Base-by-base conservation (phyloP, 1,139 yeast species). In the Suhomyces panamericanus region DNA sequence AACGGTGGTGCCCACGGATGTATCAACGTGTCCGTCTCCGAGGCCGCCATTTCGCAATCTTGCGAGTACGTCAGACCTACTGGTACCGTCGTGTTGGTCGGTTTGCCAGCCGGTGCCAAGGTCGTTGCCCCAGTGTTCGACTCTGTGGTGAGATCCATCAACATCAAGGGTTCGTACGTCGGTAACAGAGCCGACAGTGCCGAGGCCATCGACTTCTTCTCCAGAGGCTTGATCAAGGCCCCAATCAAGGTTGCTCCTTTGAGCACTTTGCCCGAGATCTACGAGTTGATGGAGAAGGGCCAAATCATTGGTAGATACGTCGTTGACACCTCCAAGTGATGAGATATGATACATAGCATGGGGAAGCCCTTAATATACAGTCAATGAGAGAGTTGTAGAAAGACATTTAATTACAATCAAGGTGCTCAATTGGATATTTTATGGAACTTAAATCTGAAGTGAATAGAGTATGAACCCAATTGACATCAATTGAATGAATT, bases 81-180 rank as follows among this genome's bases (percentile, higher is more conserved):
- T 48, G 95, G 95, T 64, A 81, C 87, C 52, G 86, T 85, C 60
- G 93, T 87, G 43, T 73, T 85, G 58, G 93, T 87, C 55, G 95
- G 95, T 56, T 74, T 87, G 59, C 95, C 95, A 53, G 86, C 87
- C 37, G 79, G 78, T 56, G 87, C 91, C 44, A 75, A 77, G 59
- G 79, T 78, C 54, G 69, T 71, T 51, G 77, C 87, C 27, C 77
- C 79, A 43, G 85, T 85, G 47, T 83, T 85, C 69, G 70, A 67
- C 52, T 78, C 85, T 44, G 91, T 85, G 52, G 76, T 83, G 56
- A 82, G 76, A 66, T 78, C 87, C 41, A 70, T 84, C 59, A 72
- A 70, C 62, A 81, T 85, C 60, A 78, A 74, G 62, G 93, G 91
- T 53, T 84, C 91, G 42, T 84, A 84, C 61, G 93, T 86, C 50